Percentiles rank a stretch among this genome's conserved stretches.
Conservation (phyloP, 2,329 filamentous ascomycete species). For the Fusarium devonianum region DNA sequence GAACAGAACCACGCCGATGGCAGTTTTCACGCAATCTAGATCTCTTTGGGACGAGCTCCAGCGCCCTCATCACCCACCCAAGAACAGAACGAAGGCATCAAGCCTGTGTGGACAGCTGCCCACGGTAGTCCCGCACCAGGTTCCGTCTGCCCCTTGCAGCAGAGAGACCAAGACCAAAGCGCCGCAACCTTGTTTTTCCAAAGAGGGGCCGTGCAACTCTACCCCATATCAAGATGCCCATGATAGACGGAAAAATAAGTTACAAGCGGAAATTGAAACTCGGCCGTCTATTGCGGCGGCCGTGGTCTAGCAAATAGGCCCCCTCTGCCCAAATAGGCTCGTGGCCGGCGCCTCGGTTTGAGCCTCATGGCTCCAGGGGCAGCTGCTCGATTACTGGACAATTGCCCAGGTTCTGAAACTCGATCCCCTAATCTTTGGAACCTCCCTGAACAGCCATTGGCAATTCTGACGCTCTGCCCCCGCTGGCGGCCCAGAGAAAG, state of each 20-base stretch:
- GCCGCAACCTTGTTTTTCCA: constrained; percentile 8
- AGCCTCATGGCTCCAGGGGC: constrained; percentile 23
- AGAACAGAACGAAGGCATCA: not conserved
- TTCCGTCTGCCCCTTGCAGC: constrained; percentile 7
- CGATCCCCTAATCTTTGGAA: constrained; percentile 5
- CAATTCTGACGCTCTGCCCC: constrained; percentile 26
- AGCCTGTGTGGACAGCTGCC: no score
- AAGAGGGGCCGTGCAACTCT: not conserved
- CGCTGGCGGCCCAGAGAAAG: not conserved
- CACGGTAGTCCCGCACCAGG: not conserved
- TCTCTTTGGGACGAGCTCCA: constrained; percentile 10
- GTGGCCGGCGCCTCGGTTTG: constrained; percentile 25
- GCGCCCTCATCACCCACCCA: constrained; percentile 11
- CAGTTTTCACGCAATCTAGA: constrained; percentile 26
- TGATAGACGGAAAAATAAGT: constrained; percentile 39
- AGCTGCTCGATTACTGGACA: constrained; percentile 23
- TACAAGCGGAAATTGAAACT: constrained; percentile 26
- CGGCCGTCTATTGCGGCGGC: constrained; percentile 1
- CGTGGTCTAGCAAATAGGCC: not conserved
- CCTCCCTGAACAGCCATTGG: constrained; percentile 11
- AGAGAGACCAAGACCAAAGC: not conserved
- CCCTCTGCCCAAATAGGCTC: constrained; percentile 1
- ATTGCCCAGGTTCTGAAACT: constrained; percentile 25
- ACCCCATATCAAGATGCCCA: constrained; percentile 20
- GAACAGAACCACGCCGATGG: not conserved